Evolutionary conservation across 2,329 filamentous ascomycete genomes (phyloP).

Genomic region (Amauroascus verrucosus): DNA sequence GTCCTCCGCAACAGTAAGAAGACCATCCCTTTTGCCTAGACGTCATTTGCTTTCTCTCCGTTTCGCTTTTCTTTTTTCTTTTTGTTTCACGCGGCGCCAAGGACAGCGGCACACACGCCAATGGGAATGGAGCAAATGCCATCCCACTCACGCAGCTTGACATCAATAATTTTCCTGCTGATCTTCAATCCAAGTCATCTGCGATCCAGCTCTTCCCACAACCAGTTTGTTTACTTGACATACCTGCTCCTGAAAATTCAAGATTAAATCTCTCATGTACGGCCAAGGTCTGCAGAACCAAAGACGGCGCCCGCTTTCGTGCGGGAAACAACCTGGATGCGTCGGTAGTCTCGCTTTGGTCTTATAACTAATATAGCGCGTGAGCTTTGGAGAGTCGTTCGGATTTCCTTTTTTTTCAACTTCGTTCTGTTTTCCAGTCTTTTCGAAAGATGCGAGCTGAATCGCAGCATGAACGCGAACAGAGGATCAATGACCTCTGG

Average conservation of each 20-base stretch:
- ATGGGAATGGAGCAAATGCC: not conserved
- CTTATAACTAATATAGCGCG: conserved; percentile 13
- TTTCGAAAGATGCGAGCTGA: conserved; percentile 56
- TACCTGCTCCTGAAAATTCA: not conserved
- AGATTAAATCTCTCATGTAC: conserved; percentile 15
- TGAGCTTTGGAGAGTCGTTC: not conserved
- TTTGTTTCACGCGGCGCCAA: conserved; percentile 1
- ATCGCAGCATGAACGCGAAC: conserved; percentile 67
- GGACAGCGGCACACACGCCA: not conserved
- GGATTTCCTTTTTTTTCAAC: not conserved
- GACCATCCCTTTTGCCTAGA: not conserved
- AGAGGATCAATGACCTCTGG: conserved; percentile 77
- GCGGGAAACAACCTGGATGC: conserved; percentile 15
- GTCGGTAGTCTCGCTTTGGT: conserved; percentile 8
- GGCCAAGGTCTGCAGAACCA: conserved; percentile 11
- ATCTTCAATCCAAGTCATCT: conserved; percentile 3
- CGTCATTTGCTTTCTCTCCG: conserved; percentile 3
- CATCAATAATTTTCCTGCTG: conserved; percentile 11
- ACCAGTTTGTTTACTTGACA: not conserved
- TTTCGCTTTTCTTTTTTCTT: no score
- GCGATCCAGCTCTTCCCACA: not conserved
- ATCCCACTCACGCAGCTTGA: conserved; percentile 11
- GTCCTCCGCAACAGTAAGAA: no score
- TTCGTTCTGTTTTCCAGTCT: not conserved
- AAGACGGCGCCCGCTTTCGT: conserved; percentile 11